Percentiles rank a stretch among this genome's conserved stretches.
These are phyloP conservation scores for Iris macrosiphon DNA, from an alignment of 106 monocot species.

Conservation along the genomic window DNA sequence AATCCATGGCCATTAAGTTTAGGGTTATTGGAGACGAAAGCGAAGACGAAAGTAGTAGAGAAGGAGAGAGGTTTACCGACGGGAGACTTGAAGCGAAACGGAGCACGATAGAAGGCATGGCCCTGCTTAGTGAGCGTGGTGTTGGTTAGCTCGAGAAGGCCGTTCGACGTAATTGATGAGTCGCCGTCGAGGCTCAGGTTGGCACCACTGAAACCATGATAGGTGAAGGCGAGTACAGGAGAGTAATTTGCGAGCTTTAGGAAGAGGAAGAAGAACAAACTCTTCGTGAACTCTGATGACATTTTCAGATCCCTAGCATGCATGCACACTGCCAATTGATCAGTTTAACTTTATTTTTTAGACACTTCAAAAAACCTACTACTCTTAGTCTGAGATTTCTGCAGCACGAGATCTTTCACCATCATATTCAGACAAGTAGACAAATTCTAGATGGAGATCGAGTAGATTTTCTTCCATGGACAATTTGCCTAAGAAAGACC, in stretches of 20 bases:
- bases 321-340: too few species aligned
- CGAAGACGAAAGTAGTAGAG: too few species aligned
- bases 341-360: too few species aligned
- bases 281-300: too few species aligned
- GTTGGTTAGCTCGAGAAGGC: constrained; percentile 16
- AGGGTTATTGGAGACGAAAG: background rate
- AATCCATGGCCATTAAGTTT: background rate
- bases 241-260: background rate
- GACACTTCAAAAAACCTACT: too few species aligned
- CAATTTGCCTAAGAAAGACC: too few species aligned
- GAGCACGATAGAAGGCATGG: constrained; percentile 2
- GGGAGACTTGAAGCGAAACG: constrained; percentile 9
- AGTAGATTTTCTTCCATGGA: too few species aligned
- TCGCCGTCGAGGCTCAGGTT: constrained; percentile 14
- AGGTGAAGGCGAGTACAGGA: constrained; percentile 8
- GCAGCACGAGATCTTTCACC: too few species aligned
- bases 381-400: too few species aligned
- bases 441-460: too few species aligned
- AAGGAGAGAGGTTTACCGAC: background rate
- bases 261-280: constrained; percentile 2
- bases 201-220: constrained; percentile 13
- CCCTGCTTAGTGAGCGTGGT: constrained; percentile 2
- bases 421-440: too few species aligned
- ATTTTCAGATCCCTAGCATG: too few species aligned
- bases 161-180: constrained; percentile 3